These are phyloP conservation scores for Pythium dissimile DNA, from an alignment of 352 stramenopile species.

Conservation along the genomic window DNA sequence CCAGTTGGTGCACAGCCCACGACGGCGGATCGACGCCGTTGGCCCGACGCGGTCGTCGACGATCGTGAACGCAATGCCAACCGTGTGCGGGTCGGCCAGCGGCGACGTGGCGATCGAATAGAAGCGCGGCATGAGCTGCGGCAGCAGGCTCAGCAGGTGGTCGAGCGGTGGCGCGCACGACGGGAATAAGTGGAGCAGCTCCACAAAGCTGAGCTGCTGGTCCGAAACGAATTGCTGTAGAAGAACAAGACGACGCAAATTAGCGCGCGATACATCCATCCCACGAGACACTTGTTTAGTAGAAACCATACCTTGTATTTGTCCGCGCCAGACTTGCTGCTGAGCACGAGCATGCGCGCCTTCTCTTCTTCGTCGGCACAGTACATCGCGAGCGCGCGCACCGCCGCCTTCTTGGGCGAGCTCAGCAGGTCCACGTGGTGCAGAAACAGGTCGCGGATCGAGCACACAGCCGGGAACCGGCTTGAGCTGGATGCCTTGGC, in stretches of 20 bases:
- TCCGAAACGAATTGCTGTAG: constrained; percentile 77
- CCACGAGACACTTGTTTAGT: no score
- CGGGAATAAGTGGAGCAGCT: constrained; percentile 92
- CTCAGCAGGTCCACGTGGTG: constrained; percentile 82
- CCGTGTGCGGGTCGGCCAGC: constrained; percentile 49
- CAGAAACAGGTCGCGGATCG: constrained; percentile 71
- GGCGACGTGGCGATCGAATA: constrained; percentile 95
- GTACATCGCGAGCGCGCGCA: constrained; percentile 63
- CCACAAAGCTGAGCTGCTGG: constrained; percentile 87
- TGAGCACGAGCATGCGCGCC: constrained; percentile 57
- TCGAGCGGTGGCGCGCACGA: constrained; percentile 88
- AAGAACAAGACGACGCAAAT: no score
- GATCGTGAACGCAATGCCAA: constrained; percentile 91
- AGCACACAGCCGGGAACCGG: constrained; percentile 52
- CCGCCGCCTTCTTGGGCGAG: constrained; percentile 68
- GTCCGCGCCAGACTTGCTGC: constrained; percentile 59
- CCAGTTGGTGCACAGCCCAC: constrained; percentile 67
- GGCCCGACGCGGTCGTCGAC: constrained; percentile 79
- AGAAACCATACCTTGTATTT: constrained; percentile 72
- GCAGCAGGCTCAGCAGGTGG: constrained; percentile 82
- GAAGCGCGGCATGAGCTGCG: constrained; percentile 90
- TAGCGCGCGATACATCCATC: no score
- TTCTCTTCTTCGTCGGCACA: constrained; percentile 63
- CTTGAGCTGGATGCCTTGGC: constrained; percentile 18
- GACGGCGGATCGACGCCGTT: constrained; percentile 31